phyloP scores from a whole-genome alignment of 2,329 filamentous ascomycete species.

The Calonectria leucothoes region DNA sequence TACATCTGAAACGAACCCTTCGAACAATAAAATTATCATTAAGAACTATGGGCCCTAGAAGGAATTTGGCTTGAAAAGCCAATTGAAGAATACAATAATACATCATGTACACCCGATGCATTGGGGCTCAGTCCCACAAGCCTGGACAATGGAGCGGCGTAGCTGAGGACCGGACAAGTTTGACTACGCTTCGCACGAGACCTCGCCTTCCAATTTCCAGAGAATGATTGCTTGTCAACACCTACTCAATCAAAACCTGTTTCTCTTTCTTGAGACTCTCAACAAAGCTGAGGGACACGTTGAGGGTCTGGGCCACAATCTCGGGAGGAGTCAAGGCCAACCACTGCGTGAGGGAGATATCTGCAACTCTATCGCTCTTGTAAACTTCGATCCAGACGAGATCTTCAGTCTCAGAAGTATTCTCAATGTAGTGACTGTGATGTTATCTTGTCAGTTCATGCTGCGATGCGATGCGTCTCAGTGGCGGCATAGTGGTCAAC shows the following conservation, averaged over 20 bases:
- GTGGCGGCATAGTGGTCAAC: constrained; percentile 25
- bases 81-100: constrained; percentile 8
- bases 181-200: neutral
- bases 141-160: too few species aligned
- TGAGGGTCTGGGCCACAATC: constrained; percentile 70
- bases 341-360: constrained; percentile 77
- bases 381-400: constrained; percentile 78
- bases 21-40: neutral
- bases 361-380: constrained; percentile 74
- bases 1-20: too few species aligned
- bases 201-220: too few species aligned
- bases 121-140: neutral
- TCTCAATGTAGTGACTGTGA: constrained; percentile 74
- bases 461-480: neutral
- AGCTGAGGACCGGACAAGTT: too few species aligned
- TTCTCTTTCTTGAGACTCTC: constrained; percentile 72
- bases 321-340: constrained; percentile 74
- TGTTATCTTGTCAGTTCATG: neutral
- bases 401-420: constrained; percentile 71
- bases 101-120: neutral
- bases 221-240: neutral
- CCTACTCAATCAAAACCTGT: constrained; percentile 59
- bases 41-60: neutral
- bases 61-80: neutral
- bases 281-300: constrained; percentile 68